Evolutionary conservation across 2,329 filamentous ascomycete species (phyloP).

Genomic region (Colletotrichum nymphaeae): DNA sequence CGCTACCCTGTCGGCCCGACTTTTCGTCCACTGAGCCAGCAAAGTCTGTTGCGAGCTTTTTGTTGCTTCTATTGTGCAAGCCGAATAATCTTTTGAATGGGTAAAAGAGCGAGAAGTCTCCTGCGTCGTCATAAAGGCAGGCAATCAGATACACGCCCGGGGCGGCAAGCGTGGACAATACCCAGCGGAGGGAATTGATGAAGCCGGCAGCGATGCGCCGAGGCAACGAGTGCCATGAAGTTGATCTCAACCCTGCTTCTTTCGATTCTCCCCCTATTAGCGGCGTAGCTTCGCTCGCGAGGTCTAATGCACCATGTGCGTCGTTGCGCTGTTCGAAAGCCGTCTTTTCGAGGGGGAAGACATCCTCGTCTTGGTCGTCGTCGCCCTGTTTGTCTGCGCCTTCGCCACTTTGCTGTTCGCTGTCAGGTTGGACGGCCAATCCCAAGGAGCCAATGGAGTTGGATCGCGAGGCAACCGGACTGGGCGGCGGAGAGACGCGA

Average conservation of each 20-base stretch:
- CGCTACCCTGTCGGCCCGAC: slow-evolving; percentile 31
- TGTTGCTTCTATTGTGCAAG: slow-evolving; percentile 50
- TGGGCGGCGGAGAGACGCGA: slow-evolving; percentile 75
- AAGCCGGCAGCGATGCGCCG: slow-evolving; percentile 78
- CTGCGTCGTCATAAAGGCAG: slow-evolving; percentile 84
- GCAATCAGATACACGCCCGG: slow-evolving; percentile 86
- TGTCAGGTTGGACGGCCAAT: slow-evolving; percentile 56
- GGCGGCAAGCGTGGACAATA: slow-evolving; percentile 81
- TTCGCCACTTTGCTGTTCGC: slow-evolving; percentile 48
- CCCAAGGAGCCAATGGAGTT: slow-evolving; percentile 69
- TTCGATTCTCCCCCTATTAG: slow-evolving; percentile 59
- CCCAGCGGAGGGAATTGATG: slow-evolving; percentile 80
- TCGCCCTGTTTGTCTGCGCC: slow-evolving; percentile 39
- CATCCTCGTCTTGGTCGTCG: slow-evolving; percentile 45
- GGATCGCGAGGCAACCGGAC: slow-evolving; percentile 66
- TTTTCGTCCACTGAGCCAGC: slow-evolving; percentile 47
- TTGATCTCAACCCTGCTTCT: slow-evolving; percentile 45
- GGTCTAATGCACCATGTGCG: slow-evolving; percentile 40
- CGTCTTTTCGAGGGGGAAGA: slow-evolving; percentile 37
- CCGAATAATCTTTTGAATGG: slow-evolving; percentile 76
- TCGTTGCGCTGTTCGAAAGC: slow-evolving; percentile 28
- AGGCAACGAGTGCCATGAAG: slow-evolving; percentile 69
- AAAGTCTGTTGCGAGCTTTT: slow-evolving; percentile 61
- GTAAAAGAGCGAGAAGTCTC: slow-evolving; percentile 80
- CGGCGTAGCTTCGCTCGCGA: slow-evolving; percentile 73